Conservation (phyloP, 75 land plant species). For the Larix kaempferi region DNA sequence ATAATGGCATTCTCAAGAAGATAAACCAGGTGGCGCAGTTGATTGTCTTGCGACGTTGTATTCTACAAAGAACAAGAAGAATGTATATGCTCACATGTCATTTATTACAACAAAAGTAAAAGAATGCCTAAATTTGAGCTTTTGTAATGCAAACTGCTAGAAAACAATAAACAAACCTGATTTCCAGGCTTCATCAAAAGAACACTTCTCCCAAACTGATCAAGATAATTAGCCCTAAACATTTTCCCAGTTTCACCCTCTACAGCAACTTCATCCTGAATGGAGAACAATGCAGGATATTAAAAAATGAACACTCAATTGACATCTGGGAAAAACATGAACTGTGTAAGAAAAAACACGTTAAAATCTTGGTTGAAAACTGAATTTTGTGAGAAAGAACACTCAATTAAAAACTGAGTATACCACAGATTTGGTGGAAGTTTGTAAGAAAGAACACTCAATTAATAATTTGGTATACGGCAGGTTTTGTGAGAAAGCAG, state of each 20-base stretch:
- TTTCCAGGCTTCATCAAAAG: conserved; percentile 70
- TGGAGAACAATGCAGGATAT: too few relatives aligned
- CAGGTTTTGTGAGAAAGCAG: too few relatives aligned
- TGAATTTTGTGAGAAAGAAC: too few relatives aligned
- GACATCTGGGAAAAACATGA: too few relatives aligned
- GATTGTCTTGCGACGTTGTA: conserved; percentile 54
- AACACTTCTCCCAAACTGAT: conserved; percentile 24
- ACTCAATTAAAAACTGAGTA: too few relatives aligned
- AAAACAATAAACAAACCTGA: conserved; percentile 49
- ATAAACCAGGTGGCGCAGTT: conserved; percentile 81
- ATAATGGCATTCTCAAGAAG: conserved; percentile 78
- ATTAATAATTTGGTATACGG: too few relatives aligned
- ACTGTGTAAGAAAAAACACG: too few relatives aligned
- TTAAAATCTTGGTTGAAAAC: too few relatives aligned
- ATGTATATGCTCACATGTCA: background rate
- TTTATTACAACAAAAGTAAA: background rate
- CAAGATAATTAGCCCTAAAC: conserved; percentile 27
- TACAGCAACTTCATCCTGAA: conserved; percentile 26
- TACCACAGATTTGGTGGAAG: too few relatives aligned
- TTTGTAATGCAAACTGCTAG: background rate
- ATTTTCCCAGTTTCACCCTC: conserved; percentile 33
- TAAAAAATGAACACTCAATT: too few relatives aligned
- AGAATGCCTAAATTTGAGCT: background rate
- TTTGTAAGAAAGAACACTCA: too few relatives aligned
- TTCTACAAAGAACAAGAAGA: conserved; percentile 41